A percentile compares a stretch with the other conserved stretches of the same genome.
Conservation (phyloP, 768 basidiomycete species). For the Leccinum boreale region DNA sequence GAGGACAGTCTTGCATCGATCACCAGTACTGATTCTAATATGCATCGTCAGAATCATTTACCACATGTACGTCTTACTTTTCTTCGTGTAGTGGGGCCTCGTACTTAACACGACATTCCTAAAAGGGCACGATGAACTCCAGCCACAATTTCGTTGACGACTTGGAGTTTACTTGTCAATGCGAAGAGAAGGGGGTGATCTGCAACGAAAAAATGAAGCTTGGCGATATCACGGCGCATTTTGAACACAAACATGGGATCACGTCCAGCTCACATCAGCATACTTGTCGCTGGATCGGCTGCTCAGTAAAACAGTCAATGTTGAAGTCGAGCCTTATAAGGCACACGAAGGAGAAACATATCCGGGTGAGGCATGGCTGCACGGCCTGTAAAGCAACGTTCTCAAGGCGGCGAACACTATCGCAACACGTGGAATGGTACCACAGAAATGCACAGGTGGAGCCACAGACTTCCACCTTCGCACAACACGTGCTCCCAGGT, state of each 20-base stretch:
- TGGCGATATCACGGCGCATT: neutral
- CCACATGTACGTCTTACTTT: too few relatives aligned
- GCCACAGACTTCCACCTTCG: neutral
- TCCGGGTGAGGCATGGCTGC: too few relatives aligned
- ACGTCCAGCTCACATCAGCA: neutral
- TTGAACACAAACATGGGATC: neutral
- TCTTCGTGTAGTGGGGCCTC: neutral
- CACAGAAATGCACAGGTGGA: neutral
- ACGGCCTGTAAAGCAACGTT: too few relatives aligned
- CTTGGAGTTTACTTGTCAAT: conserved; percentile 1
- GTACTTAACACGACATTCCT: neutral
- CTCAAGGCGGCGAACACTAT: too few relatives aligned
- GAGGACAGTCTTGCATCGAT: too few relatives aligned
- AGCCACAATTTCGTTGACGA: neutral
- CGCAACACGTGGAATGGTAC: neutral
- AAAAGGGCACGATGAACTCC: conserved; percentile 3
- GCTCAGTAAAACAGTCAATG: neutral
- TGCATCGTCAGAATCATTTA: too few relatives aligned
- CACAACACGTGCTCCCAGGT: neutral
- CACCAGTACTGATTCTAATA: too few relatives aligned
- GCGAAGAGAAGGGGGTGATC: neutral
- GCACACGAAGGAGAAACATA: too few relatives aligned
- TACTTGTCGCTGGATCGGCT: neutral
- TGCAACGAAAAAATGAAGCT: conserved; percentile 3
- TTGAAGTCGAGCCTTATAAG: neutral